A percentile compares a stretch with the other conserved stretches of the same genome.
Evolutionary conservation across 2,329 filamentous ascomycete species (phyloP).

Genomic region (Fusarium secorum): DNA sequence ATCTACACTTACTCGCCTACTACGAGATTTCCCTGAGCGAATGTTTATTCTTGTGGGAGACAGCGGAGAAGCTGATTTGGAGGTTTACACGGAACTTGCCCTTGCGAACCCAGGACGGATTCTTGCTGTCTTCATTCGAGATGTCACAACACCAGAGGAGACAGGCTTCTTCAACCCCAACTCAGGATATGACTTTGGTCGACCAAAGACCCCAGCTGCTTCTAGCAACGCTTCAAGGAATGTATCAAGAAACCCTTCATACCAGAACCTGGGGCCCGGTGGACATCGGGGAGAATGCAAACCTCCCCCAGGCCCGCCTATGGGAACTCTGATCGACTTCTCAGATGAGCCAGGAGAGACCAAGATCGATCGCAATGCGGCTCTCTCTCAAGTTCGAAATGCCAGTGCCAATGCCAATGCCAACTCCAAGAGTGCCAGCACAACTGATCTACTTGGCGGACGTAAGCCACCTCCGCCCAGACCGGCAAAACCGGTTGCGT

Average conservation of each 20-base stretch:
- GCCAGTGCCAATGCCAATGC: constrained; percentile 12
- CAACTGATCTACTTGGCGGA: constrained; percentile 44
- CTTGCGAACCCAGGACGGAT: constrained; percentile 83
- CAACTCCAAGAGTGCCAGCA: constrained; percentile 35
- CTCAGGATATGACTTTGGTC: constrained; percentile 51
- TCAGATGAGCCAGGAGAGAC: constrained; percentile 59
- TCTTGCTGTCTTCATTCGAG: constrained; percentile 89
- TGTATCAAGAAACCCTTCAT: constrained; percentile 27
- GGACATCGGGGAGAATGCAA: constrained; percentile 32
- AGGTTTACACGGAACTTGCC: constrained; percentile 96
- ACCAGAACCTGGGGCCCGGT: constrained; percentile 40
- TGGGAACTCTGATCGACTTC: constrained; percentile 69
- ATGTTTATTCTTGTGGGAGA: constrained; percentile 93
- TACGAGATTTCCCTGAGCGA: constrained; percentile 87
- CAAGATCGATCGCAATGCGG: constrained; percentile 47
- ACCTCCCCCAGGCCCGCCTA: constrained; percentile 50
- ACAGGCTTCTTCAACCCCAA: constrained; percentile 84
- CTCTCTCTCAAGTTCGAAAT: constrained; percentile 43
- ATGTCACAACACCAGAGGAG: constrained; percentile 82
- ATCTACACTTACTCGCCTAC: constrained; percentile 81
- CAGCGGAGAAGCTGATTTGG: constrained; percentile 94
- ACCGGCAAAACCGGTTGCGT: constrained; percentile 64
- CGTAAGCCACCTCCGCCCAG: constrained; percentile 59
- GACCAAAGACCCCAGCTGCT: constrained; percentile 40
- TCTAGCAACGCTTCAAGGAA: constrained; percentile 39